Conservation (phyloP, 441 rosid species). For the Hura crepitans region DNA sequence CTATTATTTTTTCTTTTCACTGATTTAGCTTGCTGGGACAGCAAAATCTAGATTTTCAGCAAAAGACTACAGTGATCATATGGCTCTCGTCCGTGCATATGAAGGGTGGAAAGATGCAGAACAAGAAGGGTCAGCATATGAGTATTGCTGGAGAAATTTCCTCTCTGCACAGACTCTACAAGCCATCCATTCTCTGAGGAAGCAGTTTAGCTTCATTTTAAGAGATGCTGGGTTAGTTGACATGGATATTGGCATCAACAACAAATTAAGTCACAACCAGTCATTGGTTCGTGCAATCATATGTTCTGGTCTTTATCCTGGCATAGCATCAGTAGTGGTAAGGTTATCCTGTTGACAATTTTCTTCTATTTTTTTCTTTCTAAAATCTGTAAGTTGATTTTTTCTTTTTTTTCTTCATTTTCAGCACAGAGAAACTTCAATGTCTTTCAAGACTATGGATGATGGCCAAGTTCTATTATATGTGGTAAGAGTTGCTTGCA, state of each 20-base stretch:
- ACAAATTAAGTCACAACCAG: slow-evolving; percentile 88
- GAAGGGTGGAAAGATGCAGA: slow-evolving; percentile 99
- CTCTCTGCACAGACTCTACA: slow-evolving; percentile 95
- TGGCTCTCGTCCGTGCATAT: slow-evolving; percentile 99
- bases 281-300: slow-evolving; percentile 89
- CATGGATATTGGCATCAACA: slow-evolving; percentile 55
- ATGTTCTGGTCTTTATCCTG: slow-evolving; percentile 97
- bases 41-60: slow-evolving; percentile 97
- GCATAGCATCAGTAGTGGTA: slow-evolving; percentile 95
- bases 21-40: slow-evolving; percentile 77
- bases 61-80: slow-evolving; percentile 97
- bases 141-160: slow-evolving; percentile 98
- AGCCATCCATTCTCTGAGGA: slow-evolving; percentile 91
- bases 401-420: slow-evolving; percentile 22
- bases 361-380: slow-evolving; percentile 14
- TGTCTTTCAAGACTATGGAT: slow-evolving; percentile 98
- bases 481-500: slow-evolving; percentile 47
- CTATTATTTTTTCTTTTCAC: slow-evolving; percentile 22
- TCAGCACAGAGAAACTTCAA: slow-evolving; percentile 92
- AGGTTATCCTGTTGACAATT: slow-evolving; percentile 24
- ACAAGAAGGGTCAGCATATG: slow-evolving; percentile 93
- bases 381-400: slow-evolving; percentile 13
- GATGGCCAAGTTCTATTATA: slow-evolving; percentile 93
- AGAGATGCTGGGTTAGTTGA: slow-evolving; percentile 80
- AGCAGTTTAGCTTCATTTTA: slow-evolving; percentile 82